phyloP scores from a whole-genome alignment of 495 filamentous ascomycete species.

The Letharia columbiana region DNA sequence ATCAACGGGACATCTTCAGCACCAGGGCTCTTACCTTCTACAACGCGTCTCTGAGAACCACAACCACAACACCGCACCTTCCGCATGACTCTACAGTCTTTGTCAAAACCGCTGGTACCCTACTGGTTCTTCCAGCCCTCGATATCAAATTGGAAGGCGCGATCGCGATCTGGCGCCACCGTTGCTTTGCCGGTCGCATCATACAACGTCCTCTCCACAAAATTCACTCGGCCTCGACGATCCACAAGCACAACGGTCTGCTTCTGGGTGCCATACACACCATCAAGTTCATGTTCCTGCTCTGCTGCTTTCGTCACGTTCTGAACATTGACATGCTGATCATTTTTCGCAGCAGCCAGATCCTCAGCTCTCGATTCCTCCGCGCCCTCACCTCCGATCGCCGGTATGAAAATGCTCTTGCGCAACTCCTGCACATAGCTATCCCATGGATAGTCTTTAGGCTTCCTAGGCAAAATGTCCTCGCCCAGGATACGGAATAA shows the following conservation, averaged over 20 bases:
- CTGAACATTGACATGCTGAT: conserved; percentile 15
- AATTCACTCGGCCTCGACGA: conserved; percentile 65
- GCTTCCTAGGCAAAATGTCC: conserved; percentile 60
- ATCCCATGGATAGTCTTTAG: conserved; percentile 52
- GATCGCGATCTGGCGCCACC: conserved; percentile 51
- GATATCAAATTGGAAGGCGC: conserved; percentile 55
- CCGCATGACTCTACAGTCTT: not conserved
- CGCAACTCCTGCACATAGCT: conserved; percentile 60
- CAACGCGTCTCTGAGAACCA: not conserved
- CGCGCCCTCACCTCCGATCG: conserved; percentile 48
- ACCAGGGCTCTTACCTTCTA: not conserved
- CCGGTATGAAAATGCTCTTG: conserved; percentile 78
- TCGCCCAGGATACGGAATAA: conserved; percentile 61
- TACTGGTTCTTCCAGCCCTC: conserved; percentile 25
- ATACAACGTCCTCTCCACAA: conserved; percentile 75
- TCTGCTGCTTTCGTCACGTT: conserved; percentile 21
- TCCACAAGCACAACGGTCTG: conserved; percentile 81
- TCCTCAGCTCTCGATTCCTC: conserved; percentile 44
- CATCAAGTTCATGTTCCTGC: conserved; percentile 37
- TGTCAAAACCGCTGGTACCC: not conserved
- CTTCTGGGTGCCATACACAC: conserved; percentile 84
- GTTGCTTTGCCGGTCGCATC: conserved; percentile 57
- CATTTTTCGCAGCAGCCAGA: conserved; percentile 36
- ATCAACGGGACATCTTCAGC: not conserved
- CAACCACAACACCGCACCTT: not conserved